Evolutionary conservation across 2,329 filamentous ascomycete genomes (phyloP), one percentile per base, ranked within the genome.

Genomic region (Dryadomyces quercus-mongolicae): DNA sequence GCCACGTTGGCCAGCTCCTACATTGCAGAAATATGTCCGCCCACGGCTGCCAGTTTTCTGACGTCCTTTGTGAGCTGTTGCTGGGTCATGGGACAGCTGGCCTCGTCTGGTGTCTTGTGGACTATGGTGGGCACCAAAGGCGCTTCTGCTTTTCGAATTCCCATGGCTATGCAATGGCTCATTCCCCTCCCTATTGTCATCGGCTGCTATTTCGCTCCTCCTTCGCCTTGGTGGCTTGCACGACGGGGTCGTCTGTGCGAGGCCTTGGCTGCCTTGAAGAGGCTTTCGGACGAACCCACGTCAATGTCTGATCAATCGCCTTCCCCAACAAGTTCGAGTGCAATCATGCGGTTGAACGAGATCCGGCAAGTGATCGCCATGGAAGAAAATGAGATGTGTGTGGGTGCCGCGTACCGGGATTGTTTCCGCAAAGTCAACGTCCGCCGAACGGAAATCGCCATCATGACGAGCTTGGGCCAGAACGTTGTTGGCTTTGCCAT

Each of bases 281-380:
- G 54, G 12, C 45, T 60, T 8, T 38, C 55, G 5, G 21, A 34
- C 38, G 15, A 44, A 5, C 20, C 42, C 5, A 7, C 42, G 16
- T n/a, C 22, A 9, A 36, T n/a, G 3, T 8, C 42, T 25, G 10
- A 15, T 20, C n/a, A 2, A 9, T 10, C 7, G 12, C 21, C n/a
- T 64, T 69, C 4, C 59, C 74, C 52, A 62, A 65, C 2, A 60
- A 67, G 60, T 82, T 55, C 2, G 60, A 67, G 60, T 82, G 55
- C 71, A 66, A 8, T 62, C 63, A 9, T 51, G 12, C 67, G 74
- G 2, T 65, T 73, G 34, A 70, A 74, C 47, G 73, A 73, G 15
- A 82, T 84, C 62, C 67, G 74, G 22, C 74, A 81, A 57, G 83
- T 80, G 0, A 77, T 82, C 55, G 69, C 74, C 53, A 65, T 80